These are phyloP conservation scores for Oryza meyeriana DNA, from an alignment of 176 grass and related monocot species.

Conservation along the genomic window DNA sequence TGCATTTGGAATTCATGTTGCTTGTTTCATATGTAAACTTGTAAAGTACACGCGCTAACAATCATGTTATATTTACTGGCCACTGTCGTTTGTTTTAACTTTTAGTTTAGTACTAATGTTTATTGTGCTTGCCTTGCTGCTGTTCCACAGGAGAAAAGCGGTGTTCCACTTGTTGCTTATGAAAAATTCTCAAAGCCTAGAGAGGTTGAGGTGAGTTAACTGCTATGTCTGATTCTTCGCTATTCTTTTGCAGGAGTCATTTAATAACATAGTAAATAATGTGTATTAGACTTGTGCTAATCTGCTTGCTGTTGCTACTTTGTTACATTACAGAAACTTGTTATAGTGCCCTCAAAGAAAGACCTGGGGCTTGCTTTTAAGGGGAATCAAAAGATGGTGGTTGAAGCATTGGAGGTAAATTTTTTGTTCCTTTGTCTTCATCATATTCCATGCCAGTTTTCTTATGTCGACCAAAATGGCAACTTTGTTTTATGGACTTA, in stretches of 20 bases:
- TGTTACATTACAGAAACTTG: conserved; percentile 60
- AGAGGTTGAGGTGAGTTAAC: conserved; percentile 70
- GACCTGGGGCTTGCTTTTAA: conserved; percentile 81
- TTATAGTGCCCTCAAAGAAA: conserved; percentile 76
- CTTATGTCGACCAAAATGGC: not conserved
- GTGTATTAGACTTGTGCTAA: not conserved
- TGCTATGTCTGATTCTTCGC: not conserved
- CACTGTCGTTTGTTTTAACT: not conserved
- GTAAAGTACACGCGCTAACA: not conserved
- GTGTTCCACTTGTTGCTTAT: conserved; percentile 67
- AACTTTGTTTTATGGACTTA: conserved; percentile 1
- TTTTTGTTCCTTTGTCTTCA: not conserved
- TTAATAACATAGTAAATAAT: not conserved
- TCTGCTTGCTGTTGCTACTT: conserved; percentile 3
- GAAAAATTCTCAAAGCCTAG: conserved; percentile 68
- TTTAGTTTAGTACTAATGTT: conserved; percentile 11
- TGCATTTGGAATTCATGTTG: not conserved
- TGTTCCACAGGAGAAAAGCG: conserved; percentile 67
- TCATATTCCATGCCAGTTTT: not conserved
- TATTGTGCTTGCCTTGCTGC: not conserved
- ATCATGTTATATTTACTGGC: not conserved
- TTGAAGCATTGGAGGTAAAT: conserved; percentile 73
- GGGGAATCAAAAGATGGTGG: conserved; percentile 72
- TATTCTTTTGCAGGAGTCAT: not conserved
- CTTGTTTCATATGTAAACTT: not conserved